Percentiles rank a stretch among this genome's conserved stretches.
These are phyloP conservation scores for Xanthoceras sorbifolium DNA, from an alignment of 345 rosid species.

Conservation along the genomic window DNA sequence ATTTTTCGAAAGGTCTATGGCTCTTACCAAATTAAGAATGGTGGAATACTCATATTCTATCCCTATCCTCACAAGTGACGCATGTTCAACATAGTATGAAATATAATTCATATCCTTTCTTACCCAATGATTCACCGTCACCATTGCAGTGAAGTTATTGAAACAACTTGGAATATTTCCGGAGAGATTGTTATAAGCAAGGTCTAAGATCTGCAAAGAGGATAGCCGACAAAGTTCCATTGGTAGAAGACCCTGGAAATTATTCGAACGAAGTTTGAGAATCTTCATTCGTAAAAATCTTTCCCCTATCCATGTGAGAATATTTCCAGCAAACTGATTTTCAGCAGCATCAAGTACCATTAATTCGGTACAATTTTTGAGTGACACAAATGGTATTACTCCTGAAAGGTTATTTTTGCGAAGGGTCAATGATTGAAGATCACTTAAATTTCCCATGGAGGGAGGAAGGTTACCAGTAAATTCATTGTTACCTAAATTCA, in stretches of 20 bases:
- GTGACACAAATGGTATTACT: background rate
- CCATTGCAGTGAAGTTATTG: conserved; percentile 20
- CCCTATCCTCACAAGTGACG: conserved; percentile 24
- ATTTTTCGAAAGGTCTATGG: conserved; percentile 24
- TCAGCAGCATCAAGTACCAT: background rate
- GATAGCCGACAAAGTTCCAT: background rate
- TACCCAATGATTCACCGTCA: background rate
- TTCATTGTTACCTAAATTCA: background rate
- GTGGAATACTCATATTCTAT: conserved; percentile 16
- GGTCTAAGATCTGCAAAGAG: background rate
- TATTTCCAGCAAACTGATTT: background rate
- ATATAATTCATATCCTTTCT: background rate
- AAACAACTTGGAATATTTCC: conserved; percentile 22
- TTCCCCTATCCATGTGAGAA: background rate
- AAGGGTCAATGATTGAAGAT: background rate
- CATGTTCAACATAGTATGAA: conserved; percentile 7
- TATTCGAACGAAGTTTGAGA: background rate
- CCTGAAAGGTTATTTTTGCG: background rate
- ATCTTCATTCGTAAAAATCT: background rate
- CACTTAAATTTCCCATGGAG: background rate
- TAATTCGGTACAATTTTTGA: background rate
- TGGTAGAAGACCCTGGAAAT: background rate
- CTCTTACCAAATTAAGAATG: conserved; percentile 12
- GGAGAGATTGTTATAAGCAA: conserved; percentile 3
- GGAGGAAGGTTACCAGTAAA: background rate